phyloP scores from a whole-genome alignment of 139 green algal species.

The Nannochloris sp. region DNA sequence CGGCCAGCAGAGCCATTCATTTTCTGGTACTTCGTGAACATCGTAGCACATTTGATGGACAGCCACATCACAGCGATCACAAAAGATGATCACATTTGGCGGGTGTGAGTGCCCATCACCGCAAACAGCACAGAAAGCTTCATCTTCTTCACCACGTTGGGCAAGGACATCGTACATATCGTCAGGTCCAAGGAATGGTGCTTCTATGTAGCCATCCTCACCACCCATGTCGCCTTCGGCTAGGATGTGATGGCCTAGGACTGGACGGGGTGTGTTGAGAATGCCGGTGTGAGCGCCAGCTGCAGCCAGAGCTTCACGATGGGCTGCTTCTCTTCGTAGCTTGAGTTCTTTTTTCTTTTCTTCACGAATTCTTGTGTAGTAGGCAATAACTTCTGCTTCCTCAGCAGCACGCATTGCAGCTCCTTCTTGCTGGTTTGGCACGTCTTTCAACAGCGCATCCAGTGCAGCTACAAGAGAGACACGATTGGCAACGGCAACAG shows the following conservation, averaged over 20 bases:
- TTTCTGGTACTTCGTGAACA: conserved; percentile 50
- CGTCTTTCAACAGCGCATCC: conserved; percentile 34
- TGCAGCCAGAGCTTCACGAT: conserved; percentile 40
- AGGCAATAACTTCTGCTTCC: conserved; percentile 47
- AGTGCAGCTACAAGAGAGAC: conserved; percentile 32
- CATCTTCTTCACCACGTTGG: conserved; percentile 50
- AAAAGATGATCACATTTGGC: conserved; percentile 86
- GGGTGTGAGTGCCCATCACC: conserved; percentile 56
- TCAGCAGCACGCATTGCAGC: conserved; percentile 12
- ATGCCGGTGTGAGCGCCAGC: conserved; percentile 15
- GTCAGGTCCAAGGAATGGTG: conserved; percentile 5
- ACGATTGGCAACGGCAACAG: conserved; percentile 46
- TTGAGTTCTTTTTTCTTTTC: conserved; percentile 29
- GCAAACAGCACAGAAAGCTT: conserved; percentile 82
- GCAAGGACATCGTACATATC: conserved; percentile 37
- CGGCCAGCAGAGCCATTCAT: conserved; percentile 87
- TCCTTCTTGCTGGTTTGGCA: conserved; percentile 32
- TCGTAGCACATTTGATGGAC: conserved; percentile 88
- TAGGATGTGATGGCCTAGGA: conserved; percentile 5
- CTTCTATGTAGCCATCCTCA: neutral
- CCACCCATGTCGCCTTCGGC: neutral
- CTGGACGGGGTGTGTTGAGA: conserved; percentile 12
- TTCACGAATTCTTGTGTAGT: too few relatives aligned
- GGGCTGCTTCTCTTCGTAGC: conserved; percentile 57
- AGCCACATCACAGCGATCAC: conserved; percentile 83